phyloP scores from a whole-genome alignment of 2,329 filamentous ascomycete species.

The Pezizomycotina sp. region DNA sequence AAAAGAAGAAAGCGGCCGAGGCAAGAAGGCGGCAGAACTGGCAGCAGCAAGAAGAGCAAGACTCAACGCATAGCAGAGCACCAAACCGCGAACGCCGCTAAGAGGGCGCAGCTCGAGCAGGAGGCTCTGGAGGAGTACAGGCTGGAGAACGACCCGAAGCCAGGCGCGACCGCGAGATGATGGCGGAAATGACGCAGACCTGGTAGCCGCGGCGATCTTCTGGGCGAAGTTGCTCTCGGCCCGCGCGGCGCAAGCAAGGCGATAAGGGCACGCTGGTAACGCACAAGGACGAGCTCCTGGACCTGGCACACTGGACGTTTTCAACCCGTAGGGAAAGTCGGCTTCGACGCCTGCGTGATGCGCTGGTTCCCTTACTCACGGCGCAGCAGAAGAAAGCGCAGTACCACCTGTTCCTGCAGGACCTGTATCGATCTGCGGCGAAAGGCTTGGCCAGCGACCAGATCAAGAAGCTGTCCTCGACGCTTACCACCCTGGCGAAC shows the following conservation, averaged over 20 bases:
- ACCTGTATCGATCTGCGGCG: slow-evolving; percentile 72
- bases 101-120: slow-evolving; percentile 32
- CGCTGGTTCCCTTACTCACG: slow-evolving; percentile 60
- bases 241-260: slow-evolving; percentile 41
- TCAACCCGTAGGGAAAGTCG: slow-evolving; percentile 73
- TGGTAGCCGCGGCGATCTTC: slow-evolving; percentile 84
- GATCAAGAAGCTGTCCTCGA: slow-evolving; percentile 88
- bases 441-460: slow-evolving; percentile 81
- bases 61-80: slow-evolving; percentile 69
- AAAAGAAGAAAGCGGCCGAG: slow-evolving; percentile 70
- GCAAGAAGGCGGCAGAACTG: slow-evolving; percentile 78
- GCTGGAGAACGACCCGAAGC: slow-evolving; percentile 53
- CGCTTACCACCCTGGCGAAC: slow-evolving; percentile 76
- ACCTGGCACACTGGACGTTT: slow-evolving; percentile 65
- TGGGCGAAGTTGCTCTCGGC: slow-evolving; percentile 53
- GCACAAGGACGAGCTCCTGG: slow-evolving; percentile 54
- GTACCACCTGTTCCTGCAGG: slow-evolving; percentile 76
- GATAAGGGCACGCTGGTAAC: slow-evolving; percentile 37
- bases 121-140: slow-evolving; percentile 52
- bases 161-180: slow-evolving; percentile 57
- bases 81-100: slow-evolving; percentile 42
- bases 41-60: slow-evolving; percentile 81
- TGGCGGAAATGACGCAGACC: slow-evolving; percentile 75
- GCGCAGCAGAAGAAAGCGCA: slow-evolving; percentile 72
- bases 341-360: slow-evolving; percentile 66